Evolutionary conservation across 495 filamentous ascomycete species (phyloP).

Genomic region (Penicillium cosmopolitanum): DNA sequence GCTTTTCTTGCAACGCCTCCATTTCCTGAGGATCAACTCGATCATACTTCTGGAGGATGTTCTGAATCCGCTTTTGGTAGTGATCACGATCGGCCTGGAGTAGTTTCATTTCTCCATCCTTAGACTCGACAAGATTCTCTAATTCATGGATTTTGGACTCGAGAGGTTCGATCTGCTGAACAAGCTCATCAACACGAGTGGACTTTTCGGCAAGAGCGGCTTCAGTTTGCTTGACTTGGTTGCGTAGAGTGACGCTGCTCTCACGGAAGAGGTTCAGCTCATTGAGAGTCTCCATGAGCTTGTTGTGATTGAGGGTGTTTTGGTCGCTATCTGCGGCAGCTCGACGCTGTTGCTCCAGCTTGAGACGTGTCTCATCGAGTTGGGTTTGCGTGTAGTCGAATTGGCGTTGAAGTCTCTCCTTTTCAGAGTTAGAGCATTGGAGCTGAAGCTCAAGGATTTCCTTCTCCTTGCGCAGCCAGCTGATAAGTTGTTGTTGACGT

Average conservation of each 20-base stretch:
- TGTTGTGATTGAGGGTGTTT: constrained; percentile 74
- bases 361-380: constrained; percentile 82
- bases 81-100: constrained; percentile 85
- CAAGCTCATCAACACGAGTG: constrained; percentile 71
- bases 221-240: constrained; percentile 79
- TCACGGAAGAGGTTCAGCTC: constrained; percentile 95
- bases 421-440: constrained; percentile 82
- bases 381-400: constrained; percentile 83
- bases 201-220: constrained; percentile 73
- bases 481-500: constrained; percentile 84
- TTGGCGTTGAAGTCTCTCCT: constrained; percentile 85
- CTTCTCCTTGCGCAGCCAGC: constrained; percentile 91
- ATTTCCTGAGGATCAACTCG: constrained; percentile 91
- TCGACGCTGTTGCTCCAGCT: constrained; percentile 84
- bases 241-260: constrained; percentile 84
- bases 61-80: constrained; percentile 91
- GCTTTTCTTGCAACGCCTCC: constrained; percentile 76
- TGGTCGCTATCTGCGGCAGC: constrained; percentile 72
- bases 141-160: constrained; percentile 77
- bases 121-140: constrained; percentile 75
- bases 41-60: constrained; percentile 94
- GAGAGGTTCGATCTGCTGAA: constrained; percentile 78
- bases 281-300: constrained; percentile 89
- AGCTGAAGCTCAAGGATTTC: constrained; percentile 96
- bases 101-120: constrained; percentile 83